A percentile compares a stretch with the other conserved stretches of the same genome.
phyloP scores from a whole-genome alignment of 2,329 filamentous ascomycete species.

The Coleophoma crateriformis region DNA sequence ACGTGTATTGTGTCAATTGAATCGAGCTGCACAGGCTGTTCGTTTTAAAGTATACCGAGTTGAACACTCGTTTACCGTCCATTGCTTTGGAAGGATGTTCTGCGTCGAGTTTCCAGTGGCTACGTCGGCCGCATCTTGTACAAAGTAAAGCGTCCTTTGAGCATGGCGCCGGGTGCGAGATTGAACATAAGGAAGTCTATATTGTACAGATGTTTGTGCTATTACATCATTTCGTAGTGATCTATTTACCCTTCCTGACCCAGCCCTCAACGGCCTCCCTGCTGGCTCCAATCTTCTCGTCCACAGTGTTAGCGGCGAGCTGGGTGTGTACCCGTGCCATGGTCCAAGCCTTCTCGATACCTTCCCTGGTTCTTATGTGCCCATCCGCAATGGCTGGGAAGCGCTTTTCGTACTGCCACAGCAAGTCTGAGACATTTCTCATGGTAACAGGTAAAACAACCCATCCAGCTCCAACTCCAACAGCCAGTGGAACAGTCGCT shows the following conservation, averaged over 20 bases:
- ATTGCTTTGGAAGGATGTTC: no score
- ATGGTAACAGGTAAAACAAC: constrained; percentile 83
- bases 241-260: constrained; percentile 71
- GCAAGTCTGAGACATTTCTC: constrained; percentile 77
- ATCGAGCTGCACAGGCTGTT: no score
- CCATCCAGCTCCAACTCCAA: constrained; percentile 81
- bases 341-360: constrained; percentile 62
- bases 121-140: no score
- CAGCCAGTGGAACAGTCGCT: constrained; percentile 67
- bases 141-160: no score
- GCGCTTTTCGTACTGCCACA: constrained; percentile 90
- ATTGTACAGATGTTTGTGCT: not conserved
- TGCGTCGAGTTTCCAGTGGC: no score
- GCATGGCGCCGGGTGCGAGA: not conserved
- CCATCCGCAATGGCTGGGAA: constrained; percentile 79
- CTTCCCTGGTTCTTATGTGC: constrained; percentile 67
- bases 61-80: no score
- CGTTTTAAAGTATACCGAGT: no score
- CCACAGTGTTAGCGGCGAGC: constrained; percentile 65
- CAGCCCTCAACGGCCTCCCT: constrained; percentile 78
- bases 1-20: no score
- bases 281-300: constrained; percentile 72
- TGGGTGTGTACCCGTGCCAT: constrained; percentile 71
- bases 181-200: not conserved
- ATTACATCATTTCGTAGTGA: not conserved